phyloP scores from a whole-genome alignment of 1,284 basidiomycete species.

The Trichosporon inkin region DNA sequence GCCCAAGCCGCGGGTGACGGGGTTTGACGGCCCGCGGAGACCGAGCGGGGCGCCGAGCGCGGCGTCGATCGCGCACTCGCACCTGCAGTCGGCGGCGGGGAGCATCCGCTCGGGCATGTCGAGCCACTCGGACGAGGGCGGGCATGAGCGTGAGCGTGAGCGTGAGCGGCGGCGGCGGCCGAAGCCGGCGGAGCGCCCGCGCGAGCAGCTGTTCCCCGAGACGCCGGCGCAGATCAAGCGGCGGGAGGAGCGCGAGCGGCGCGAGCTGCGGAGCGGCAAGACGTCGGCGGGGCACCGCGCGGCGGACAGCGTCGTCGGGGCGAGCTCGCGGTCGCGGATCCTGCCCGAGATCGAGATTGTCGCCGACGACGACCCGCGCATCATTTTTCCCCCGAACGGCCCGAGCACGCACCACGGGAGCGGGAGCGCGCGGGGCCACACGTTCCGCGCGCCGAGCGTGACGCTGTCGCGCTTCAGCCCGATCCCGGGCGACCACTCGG shows the following conservation, averaged over 20 bases:
- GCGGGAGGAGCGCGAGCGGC: conserved; percentile 42
- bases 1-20: background rate
- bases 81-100: background rate
- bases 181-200: conserved; percentile 36
- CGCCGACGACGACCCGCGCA: conserved; percentile 46
- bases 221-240: conserved; percentile 45
- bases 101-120: conserved; percentile 3
- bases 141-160: conserved; percentile 10
- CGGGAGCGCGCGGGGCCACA: background rate
- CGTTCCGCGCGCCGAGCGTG: conserved; percentile 22
- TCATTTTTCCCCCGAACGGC: conserved; percentile 38
- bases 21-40: background rate
- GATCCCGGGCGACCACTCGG: background rate
- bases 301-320: conserved; percentile 3
- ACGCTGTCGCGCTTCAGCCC: background rate
- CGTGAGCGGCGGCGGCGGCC: conserved; percentile 1
- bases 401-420: conserved; percentile 35
- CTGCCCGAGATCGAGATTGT: conserved; percentile 48
- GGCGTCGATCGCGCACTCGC: background rate
- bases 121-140: conserved; percentile 2
- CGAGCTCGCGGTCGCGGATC: conserved; percentile 26
- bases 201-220: conserved; percentile 45
- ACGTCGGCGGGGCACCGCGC: conserved; percentile 7
- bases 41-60: background rate
- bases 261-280: conserved; percentile 11